Conservation (phyloP, 1,284 basidiomycete species). For the Trametes polyzona region DNA sequence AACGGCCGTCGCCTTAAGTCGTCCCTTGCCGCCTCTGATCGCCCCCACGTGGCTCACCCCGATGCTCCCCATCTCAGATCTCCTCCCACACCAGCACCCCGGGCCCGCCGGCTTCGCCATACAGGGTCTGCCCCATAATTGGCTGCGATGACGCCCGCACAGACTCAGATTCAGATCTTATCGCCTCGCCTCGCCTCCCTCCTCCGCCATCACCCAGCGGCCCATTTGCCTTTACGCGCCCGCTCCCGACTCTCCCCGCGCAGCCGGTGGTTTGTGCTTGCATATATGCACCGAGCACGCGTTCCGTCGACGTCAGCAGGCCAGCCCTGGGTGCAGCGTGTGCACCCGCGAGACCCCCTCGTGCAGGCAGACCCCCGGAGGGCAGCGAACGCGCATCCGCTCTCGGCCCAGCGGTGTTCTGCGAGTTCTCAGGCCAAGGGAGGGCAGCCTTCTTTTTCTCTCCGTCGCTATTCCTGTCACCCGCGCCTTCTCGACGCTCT, state of each 20-base stretch:
- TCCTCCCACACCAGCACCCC: constrained; percentile 17
- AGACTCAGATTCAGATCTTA: constrained; percentile 22
- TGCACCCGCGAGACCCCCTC: background rate
- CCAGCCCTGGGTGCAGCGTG: background rate
- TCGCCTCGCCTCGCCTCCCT: constrained; percentile 4
- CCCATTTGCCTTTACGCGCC: constrained; percentile 5
- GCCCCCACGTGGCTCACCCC: constrained; percentile 19
- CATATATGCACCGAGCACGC: background rate
- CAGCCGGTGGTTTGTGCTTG: background rate
- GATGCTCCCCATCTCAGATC: constrained; percentile 24
- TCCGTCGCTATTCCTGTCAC: constrained; percentile 3
- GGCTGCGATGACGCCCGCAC: constrained; percentile 15
- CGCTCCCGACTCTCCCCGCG: constrained; percentile 3
- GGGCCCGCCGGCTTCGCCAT: constrained; percentile 30
- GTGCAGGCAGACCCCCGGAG: constrained; percentile 1
- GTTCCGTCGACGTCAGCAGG: background rate
- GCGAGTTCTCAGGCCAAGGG: constrained; percentile 4
- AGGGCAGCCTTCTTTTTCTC: background rate
- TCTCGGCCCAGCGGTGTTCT: constrained; percentile 3
- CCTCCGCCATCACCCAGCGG: background rate
- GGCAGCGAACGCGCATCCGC: background rate
- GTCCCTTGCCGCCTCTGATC: constrained; percentile 24
- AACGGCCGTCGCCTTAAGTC: constrained; percentile 25
- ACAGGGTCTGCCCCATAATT: constrained; percentile 13
- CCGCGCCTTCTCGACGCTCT: background rate